A percentile compares a stretch with the other conserved stretches of the same genome.
phyloP scores from a whole-genome alignment of 441 rosid genomes.

The Brassica hybrid region DNA sequence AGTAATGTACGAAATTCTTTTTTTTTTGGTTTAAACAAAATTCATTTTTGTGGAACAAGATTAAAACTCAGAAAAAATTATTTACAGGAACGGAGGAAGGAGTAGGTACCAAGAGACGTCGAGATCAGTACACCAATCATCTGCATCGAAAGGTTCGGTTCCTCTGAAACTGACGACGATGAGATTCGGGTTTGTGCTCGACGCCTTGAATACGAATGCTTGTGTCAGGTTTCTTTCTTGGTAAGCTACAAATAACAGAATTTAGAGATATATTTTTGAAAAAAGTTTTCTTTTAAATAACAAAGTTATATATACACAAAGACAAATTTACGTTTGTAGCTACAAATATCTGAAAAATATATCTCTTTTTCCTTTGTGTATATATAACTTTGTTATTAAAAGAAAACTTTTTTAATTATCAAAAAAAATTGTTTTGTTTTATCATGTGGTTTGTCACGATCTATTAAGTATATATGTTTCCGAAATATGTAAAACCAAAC shows the following conservation, averaged over 20 bases:
- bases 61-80: background rate
- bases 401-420: background rate
- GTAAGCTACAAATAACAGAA: background rate
- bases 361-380: background rate
- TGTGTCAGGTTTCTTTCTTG: conserved; percentile 43
- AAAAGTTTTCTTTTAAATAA: background rate
- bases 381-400: background rate
- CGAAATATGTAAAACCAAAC: too few species aligned
- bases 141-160: conserved; percentile 53
- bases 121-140: conserved; percentile 64
- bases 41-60: background rate
- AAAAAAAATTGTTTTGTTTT: background rate
- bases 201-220: conserved; percentile 49
- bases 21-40: background rate
- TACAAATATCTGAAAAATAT: too few species aligned
- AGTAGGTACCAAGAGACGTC: conserved; percentile 56
- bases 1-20: background rate
- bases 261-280: background rate
- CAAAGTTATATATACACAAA: background rate
- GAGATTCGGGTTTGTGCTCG: conserved; percentile 37
- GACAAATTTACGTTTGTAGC: too few species aligned
- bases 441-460: background rate
- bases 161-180: conserved; percentile 69
- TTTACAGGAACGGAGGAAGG: background rate
- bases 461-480: background rate